Percentiles rank a stretch among this genome's conserved stretches.
Evolutionary conservation across 305 asterid species (phyloP).

Genomic region (Withania somnifera): DNA sequence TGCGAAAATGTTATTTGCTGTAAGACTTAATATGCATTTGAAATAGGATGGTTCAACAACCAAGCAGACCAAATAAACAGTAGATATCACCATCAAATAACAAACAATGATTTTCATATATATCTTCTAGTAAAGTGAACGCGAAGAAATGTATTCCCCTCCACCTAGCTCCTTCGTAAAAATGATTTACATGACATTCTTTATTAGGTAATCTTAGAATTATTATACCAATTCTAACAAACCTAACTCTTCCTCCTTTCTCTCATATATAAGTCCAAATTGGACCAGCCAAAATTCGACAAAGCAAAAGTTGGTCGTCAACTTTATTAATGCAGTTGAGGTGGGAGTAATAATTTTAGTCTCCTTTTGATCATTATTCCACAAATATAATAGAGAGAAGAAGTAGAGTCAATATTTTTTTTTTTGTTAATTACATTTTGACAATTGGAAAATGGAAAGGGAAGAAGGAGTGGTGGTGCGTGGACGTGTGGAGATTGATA

Average conservation of each 20-base stretch:
- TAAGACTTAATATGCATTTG: not conserved
- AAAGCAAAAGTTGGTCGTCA: not conserved
- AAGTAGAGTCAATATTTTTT: not conserved
- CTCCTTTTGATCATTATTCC: not conserved
- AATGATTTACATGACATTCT: not conserved
- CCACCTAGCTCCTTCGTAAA: not conserved
- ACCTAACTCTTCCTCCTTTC: not conserved
- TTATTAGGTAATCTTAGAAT: slow-evolving; percentile 9
- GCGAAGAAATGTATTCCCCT: slow-evolving; percentile 49
- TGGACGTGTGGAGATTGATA: slow-evolving; percentile 81
- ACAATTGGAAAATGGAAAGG: slow-evolving; percentile 21
- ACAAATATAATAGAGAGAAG: not conserved
- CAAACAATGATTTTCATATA: slow-evolving; percentile 14
- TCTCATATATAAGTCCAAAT: not conserved
- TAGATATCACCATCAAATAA: slow-evolving; percentile 55
- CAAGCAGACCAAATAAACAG: slow-evolving; percentile 2
- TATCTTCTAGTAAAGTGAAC: slow-evolving; percentile 65
- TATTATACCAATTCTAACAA: slow-evolving; percentile 7
- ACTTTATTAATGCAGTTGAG: not conserved
- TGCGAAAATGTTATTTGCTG: not conserved
- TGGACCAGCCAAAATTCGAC: not conserved
- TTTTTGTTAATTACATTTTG: not conserved
- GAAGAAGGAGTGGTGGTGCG: slow-evolving; percentile 63
- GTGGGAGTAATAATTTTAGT: not conserved
- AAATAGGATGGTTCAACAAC: slow-evolving; percentile 53